Evolutionary conservation across 352 stramenopile genomes (phyloP), one percentile per base, ranked within the genome.

Genomic region (Globisporangium okanoganense): DNA sequence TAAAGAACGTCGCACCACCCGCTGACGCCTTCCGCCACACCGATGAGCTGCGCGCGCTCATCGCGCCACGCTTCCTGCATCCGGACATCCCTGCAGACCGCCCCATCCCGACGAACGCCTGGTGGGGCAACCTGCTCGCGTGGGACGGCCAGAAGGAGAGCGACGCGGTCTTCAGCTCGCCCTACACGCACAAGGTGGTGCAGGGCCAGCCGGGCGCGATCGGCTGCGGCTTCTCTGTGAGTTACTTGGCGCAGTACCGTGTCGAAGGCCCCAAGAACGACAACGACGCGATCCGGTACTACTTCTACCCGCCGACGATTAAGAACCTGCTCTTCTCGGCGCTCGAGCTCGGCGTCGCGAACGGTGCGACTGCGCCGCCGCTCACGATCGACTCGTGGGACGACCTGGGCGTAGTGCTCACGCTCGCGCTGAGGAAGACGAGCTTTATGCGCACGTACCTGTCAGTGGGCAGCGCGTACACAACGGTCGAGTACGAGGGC

Each of bases 81-180:
- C 56, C 59, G 9, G 52, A 67, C 40, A 13, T 55, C 18, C 67
- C 66, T 27, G 56, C 27, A 25, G n/a, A 70, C 18, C 59, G 41
- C 40, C 75, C 81, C 14, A 68, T 94, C 52, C 82, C 85, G 13
- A 94, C 85, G 14, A 94, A 94, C 62, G 76, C 82, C 12, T 94
- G 85, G 85, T 94, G 85, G 85, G 85, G 85, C 54, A 94, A 94
- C 58, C 69, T 94, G 47, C 62, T 94, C 20, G 81, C 82, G 9
- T 90, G 70, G 69, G 64, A 87, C 56, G 67, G 66, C 20, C 24
- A 47, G 41, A 72, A 67, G 27, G 81, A 90, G 41, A 90, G 81
- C 33, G 85, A 93, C 56, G 78, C 85, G 45, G 66, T 92, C 49
- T 93, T 92, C 56, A 67, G 78, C 2, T 79, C 78, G 7, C 79